Evolutionary conservation across 768 basidiomycete genomes (phyloP), one percentile per base, ranked within the genome.

Genomic region (Tubosaeta sp.): DNA sequence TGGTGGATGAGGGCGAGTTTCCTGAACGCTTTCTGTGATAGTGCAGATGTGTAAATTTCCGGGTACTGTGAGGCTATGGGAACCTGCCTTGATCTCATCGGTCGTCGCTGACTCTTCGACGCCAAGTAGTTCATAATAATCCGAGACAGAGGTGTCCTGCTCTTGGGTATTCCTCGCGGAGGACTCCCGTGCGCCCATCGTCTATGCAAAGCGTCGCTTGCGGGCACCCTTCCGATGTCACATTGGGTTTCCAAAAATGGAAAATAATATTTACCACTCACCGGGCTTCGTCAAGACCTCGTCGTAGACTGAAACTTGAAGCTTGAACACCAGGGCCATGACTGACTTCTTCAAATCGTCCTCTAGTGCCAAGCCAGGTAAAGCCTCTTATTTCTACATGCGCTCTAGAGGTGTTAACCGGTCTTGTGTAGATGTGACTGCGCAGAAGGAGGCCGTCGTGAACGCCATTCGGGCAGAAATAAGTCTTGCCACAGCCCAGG

Each of bases 61-160:
- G 34, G 44, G 36, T 48, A n/a, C n/a, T 8, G 14, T 9, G 11
- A n/a, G 7, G 48, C 11, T 13, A 13, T 36, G 19, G 27, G 42
- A 31, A 54, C 61, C 10, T 16, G 83, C 94, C 78, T 86, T 94
- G 71, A 97, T 95, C 66, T 97, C 94, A 38, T 94, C 92, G 18
- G 77, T 69, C 1, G 86, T 86, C 2, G 93, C 94, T 51, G 82
- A 79, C 61, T 94, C 92, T 34, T 84, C 82, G 1, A 96, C 79
- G 38, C 83, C 83, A 4, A 96, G 74, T 14, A 95, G 76, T 46
- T 86, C 73, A 65, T 96, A 96, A 66, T 94, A 95, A 63, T 94
- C 86, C 16, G 76, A 67, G 8, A 67, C 59, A 6, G 67, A 61
- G 22, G 54, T 58, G 1, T 63, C 66, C 1, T 61, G 56, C 3